A percentile compares a stretch with the other conserved stretches of the same genome.
Conservation (phyloP, 495 filamentous ascomycete species). For the Cercophora newfieldiana region DNA sequence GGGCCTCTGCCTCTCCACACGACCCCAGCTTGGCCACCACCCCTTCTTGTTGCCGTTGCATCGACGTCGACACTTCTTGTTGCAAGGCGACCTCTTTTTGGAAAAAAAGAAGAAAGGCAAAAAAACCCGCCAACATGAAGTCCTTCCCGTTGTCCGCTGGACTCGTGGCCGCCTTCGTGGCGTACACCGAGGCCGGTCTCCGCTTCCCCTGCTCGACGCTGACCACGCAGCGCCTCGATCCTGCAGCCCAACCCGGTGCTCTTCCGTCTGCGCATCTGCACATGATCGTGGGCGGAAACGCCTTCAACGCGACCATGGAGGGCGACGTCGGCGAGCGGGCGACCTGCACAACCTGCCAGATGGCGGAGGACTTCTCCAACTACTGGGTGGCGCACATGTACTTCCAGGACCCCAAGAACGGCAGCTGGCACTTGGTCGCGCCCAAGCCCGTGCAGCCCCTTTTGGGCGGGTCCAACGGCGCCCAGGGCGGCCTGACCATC, state of each 20-base stretch:
- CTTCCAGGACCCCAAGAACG: slow-evolving; percentile 50
- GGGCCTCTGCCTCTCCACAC: background rate
- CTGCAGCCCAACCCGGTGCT: slow-evolving; percentile 42
- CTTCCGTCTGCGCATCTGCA: slow-evolving; percentile 48
- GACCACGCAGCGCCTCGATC: slow-evolving; percentile 41
- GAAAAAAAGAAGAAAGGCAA: too few species aligned
- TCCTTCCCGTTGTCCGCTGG: background rate
- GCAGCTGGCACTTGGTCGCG: slow-evolving; percentile 44
- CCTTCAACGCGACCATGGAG: slow-evolving; percentile 51
- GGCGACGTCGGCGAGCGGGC: slow-evolving; percentile 47
- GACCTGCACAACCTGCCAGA: slow-evolving; percentile 33
- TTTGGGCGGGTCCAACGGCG: slow-evolving; percentile 44
- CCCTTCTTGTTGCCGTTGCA: background rate
- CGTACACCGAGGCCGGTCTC: slow-evolving; percentile 9
- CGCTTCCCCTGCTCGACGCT: slow-evolving; percentile 16
- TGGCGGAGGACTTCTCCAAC: slow-evolving; percentile 32
- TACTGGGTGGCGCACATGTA: slow-evolving; percentile 49
- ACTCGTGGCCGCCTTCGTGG: slow-evolving; percentile 7
- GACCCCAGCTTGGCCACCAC: background rate
- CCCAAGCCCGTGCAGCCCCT: slow-evolving; percentile 40
- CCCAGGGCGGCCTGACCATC: slow-evolving; percentile 45
- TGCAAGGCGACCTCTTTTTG: too few species aligned
- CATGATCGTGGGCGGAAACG: slow-evolving; percentile 52
- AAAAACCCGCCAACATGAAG: slow-evolving; percentile 11
- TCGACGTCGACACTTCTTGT: background rate